Evolutionary conservation across 2,329 filamentous ascomycete species (phyloP).

Genomic region (Curvularia spicifera): DNA sequence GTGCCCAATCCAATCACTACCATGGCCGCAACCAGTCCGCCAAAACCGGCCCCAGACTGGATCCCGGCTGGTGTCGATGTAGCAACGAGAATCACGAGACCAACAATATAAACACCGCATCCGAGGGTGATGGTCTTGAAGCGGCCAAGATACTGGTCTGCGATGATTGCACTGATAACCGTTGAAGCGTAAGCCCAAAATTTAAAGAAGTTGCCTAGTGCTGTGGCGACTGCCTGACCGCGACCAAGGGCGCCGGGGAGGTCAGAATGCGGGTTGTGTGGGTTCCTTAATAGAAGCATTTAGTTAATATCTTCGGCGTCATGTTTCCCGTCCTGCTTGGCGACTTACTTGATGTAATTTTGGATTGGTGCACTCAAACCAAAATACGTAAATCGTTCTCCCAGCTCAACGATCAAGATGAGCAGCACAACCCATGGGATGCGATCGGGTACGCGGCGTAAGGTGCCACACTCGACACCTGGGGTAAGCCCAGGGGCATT

Average conservation of each 20-base stretch:
- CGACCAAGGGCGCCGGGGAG: slow-evolving; percentile 13
- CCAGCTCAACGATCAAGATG: slow-evolving; percentile 24
- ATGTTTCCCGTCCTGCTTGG: background rate
- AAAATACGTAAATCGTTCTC: slow-evolving; percentile 24
- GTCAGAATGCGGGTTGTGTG: slow-evolving; percentile 5
- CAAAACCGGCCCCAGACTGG: slow-evolving; percentile 10
- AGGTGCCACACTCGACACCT: background rate
- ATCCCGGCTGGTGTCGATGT: slow-evolving; percentile 14
- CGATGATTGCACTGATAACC: slow-evolving; percentile 18
- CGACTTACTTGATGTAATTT: slow-evolving; percentile 34
- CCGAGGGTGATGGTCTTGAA: slow-evolving; percentile 14
- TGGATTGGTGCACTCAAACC: slow-evolving; percentile 20
- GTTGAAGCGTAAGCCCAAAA: slow-evolving; percentile 15
- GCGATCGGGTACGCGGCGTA: slow-evolving; percentile 2
- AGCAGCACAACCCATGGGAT: slow-evolving; percentile 16
- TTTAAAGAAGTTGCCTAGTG: slow-evolving; percentile 15
- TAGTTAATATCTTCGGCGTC: background rate
- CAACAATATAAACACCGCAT: slow-evolving; percentile 15
- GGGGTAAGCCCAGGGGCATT: background rate
- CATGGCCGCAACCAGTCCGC: slow-evolving; percentile 15
- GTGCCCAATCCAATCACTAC: slow-evolving; percentile 18
- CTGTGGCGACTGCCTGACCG: slow-evolving; percentile 17
- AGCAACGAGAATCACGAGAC: slow-evolving; percentile 15
- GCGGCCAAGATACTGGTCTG: slow-evolving; percentile 22
- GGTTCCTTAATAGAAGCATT: background rate